These are phyloP conservation scores for Phytophthora boehmeriae DNA, from an alignment of 352 stramenopile species.

Conservation along the genomic window DNA sequence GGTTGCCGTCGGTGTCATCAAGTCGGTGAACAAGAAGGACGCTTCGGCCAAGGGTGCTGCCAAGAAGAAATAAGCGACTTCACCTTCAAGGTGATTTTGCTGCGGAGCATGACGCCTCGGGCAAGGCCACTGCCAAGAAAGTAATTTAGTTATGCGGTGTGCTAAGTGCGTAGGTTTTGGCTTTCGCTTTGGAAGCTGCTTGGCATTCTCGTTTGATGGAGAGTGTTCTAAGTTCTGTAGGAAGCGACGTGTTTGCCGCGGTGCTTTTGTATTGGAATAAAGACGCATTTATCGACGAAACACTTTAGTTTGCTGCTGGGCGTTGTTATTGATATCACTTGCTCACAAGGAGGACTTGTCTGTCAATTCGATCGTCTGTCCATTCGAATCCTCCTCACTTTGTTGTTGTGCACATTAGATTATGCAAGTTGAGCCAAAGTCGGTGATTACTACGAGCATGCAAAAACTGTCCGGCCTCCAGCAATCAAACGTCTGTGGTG, in stretches of 20 bases:
- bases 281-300: conserved; percentile 17
- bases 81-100: neutral
- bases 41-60: conserved; percentile 35
- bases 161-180: conserved; percentile 5
- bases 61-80: conserved; percentile 48
- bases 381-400: too few relatives aligned
- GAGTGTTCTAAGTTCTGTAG: conserved; percentile 19
- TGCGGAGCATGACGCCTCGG: too few relatives aligned
- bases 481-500: conserved; percentile 7
- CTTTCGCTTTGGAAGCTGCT: conserved; percentile 9
- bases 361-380: too few relatives aligned
- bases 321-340: too few relatives aligned
- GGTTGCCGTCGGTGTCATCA: conserved; percentile 97
- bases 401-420: neutral
- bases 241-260: neutral
- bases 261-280: conserved; percentile 22
- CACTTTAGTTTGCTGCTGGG: neutral
- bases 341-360: too few relatives aligned
- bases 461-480: neutral
- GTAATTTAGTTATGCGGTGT: conserved; percentile 14
- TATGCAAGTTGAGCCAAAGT: neutral
- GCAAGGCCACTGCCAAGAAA: too few relatives aligned
- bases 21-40: conserved; percentile 91
- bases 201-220: conserved; percentile 26
- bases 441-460: neutral